Base-by-base conservation (phyloP, 306 rosid species). In the Cucurbita moschata region DNA sequence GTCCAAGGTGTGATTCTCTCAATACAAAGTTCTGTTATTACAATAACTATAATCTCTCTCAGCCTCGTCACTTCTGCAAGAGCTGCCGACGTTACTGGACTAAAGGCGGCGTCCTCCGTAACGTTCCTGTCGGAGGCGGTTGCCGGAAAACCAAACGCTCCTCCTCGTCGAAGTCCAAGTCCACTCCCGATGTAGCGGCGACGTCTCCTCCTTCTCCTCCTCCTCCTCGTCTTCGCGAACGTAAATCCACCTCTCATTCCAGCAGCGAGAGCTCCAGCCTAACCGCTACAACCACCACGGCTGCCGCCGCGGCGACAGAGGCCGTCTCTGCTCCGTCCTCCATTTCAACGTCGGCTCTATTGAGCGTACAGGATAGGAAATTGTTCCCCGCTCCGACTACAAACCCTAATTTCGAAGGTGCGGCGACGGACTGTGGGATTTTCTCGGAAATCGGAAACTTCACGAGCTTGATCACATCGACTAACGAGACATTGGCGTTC, bases 21-120 rank as follows among this genome's bases (percentile, higher is more conserved):
- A 89, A 90, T 84, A 94, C 98, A 8, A 94, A 94, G 76, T 94
- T 94, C 87, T 94, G 98, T 56, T 94, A 94, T 85, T 94, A 86
- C 86, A 94, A 94, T 78, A 94, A 94, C 82, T 94, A 94, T 83
- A 90, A 94, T 81, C 95, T 94, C 81, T 94, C 98, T 3, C 98
- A 94, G 89, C 97, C 98, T 0, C 98, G 98, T 68, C 92, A 94
- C 82, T 94, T 94, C 86, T 94, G 98, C 83, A 94, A 94, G 83
- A 82, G 79, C 86, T 94, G 98, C 82, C 97, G 98, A 7, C 88
- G 98, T 4, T 94, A 94, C 86, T 94, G 98, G 98, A 94, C 98
- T 53, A 90, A 87, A 72, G 98, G 98, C 30, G 98, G 98, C 42
- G 97, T 94, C 79, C 98, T 94, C 75, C 97, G 98, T 37, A 94